Percentiles rank a stretch among this genome's conserved stretches.
Conservation (phyloP, 331 rosid species). For the Malus hybrid region DNA sequence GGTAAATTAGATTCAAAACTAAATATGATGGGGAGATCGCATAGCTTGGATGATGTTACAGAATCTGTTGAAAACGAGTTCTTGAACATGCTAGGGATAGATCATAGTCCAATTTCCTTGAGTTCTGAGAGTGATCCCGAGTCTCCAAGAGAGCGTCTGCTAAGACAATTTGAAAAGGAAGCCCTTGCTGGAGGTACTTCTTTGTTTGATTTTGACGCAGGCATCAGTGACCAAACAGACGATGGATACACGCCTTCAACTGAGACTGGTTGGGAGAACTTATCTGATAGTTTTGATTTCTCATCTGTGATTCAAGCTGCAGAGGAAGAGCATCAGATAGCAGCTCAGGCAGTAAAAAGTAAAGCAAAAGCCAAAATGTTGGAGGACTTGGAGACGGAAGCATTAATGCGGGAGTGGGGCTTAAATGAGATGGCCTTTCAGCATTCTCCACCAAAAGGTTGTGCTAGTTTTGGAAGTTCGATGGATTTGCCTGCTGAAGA, state of each 20-base stretch:
- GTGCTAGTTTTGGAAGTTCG: slow-evolving; percentile 61
- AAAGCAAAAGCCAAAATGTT: slow-evolving; percentile 48
- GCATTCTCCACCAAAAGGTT: slow-evolving; percentile 51
- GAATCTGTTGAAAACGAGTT: slow-evolving; percentile 67
- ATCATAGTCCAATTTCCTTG: slow-evolving; percentile 41
- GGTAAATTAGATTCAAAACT: slow-evolving; percentile 2
- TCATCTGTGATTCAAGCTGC: slow-evolving; percentile 46
- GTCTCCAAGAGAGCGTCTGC: slow-evolving; percentile 82
- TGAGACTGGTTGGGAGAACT: slow-evolving; percentile 28
- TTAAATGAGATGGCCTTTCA: slow-evolving; percentile 70
- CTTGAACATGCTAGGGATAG: slow-evolving; percentile 56
- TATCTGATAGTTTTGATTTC: slow-evolving; percentile 27
- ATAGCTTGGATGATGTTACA: slow-evolving; percentile 50
- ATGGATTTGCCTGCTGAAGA: slow-evolving; percentile 39
- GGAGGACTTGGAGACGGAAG: slow-evolving; percentile 77
- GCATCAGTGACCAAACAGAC: slow-evolving; percentile 25
- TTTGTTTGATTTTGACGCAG: slow-evolving; percentile 43
- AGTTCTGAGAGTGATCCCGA: slow-evolving; percentile 64
- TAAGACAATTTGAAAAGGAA: slow-evolving; percentile 77
- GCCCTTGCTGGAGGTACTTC: slow-evolving; percentile 53
- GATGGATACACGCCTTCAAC: slow-evolving; percentile 15
- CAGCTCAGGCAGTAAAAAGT: slow-evolving; percentile 33
- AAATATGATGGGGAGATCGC: slow-evolving; percentile 21
- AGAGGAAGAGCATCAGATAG: slow-evolving; percentile 42
- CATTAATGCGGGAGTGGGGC: slow-evolving; percentile 82